These are phyloP conservation scores for Mycocentrospora acerina DNA, from an alignment of 2,329 filamentous ascomycete genomes.

Conservation along the genomic window DNA sequence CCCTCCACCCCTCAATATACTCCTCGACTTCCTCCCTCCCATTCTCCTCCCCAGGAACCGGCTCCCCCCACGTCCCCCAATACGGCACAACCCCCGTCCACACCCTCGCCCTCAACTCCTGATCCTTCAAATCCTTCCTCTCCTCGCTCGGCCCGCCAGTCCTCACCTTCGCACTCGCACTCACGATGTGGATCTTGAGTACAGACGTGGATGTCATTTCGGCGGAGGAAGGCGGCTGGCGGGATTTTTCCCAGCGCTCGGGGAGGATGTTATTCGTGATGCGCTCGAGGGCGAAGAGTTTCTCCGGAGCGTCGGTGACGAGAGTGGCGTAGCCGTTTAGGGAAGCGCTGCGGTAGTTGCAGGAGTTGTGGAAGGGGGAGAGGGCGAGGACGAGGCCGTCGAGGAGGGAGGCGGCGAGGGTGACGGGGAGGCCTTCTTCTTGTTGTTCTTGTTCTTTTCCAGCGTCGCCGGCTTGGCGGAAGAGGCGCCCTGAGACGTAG, in stretches of 20 bases:
- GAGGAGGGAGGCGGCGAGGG: slow-evolving; percentile 46
- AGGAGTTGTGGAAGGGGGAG: slow-evolving; percentile 39
- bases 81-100: slow-evolving; percentile 43
- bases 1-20: slow-evolving; percentile 55
- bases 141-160: slow-evolving; percentile 38
- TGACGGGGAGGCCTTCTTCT: slow-evolving; percentile 35
- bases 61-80: slow-evolving; percentile 37
- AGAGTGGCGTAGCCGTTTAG: slow-evolving; percentile 32
- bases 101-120: slow-evolving; percentile 17
- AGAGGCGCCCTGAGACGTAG: slow-evolving; percentile 59
- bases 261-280: slow-evolving; percentile 40
- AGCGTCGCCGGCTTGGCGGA: slow-evolving; percentile 40
- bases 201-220: slow-evolving; percentile 35
- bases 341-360: slow-evolving; percentile 39
- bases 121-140: slow-evolving; percentile 32
- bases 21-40: slow-evolving; percentile 57
- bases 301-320: slow-evolving; percentile 24
- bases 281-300: slow-evolving; percentile 29
- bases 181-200: slow-evolving; percentile 26
- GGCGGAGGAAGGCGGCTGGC: slow-evolving; percentile 30
- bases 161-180: slow-evolving; percentile 38
- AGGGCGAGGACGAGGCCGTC: slow-evolving; percentile 39
- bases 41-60: slow-evolving; percentile 35
- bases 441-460: neutral
- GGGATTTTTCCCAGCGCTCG: slow-evolving; percentile 30